Percentiles rank a stretch among this genome's conserved stretches.
These are phyloP conservation scores for sorghum (Sorghum bicolor) DNA, from an alignment of 176 grass and related monocot species.

Conservation along the genomic window DNA sequence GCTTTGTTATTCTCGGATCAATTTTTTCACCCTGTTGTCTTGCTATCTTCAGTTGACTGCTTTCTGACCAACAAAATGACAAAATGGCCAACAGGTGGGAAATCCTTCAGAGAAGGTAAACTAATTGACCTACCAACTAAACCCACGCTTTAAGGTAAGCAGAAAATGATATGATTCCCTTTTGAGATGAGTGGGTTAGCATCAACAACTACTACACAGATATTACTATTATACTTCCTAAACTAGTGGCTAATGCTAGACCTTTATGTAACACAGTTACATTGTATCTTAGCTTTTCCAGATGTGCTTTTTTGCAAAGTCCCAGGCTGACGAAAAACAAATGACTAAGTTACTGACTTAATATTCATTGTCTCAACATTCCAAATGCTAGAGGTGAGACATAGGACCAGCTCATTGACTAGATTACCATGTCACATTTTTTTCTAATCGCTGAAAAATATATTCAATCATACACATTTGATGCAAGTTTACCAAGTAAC, in stretches of 20 bases:
- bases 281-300: conserved; percentile 12
- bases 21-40: not conserved
- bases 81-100: not conserved
- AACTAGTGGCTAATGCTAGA: conserved; percentile 14
- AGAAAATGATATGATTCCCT: conserved; percentile 5
- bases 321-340: conserved; percentile 27
- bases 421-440: not conserved
- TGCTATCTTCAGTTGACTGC: not conserved
- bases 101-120: conserved; percentile 19
- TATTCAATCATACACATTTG: not conserved
- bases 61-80: not conserved
- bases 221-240: conserved; percentile 9
- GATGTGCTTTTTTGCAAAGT: conserved; percentile 18
- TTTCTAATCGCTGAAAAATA: not conserved
- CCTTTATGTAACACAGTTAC: conserved; percentile 19
- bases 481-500: not conserved
- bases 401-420: not conserved
- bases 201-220: conserved; percentile 29
- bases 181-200: conserved; percentile 38
- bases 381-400: not conserved
- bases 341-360: not conserved
- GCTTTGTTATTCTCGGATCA: not conserved
- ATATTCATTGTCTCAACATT: conserved; percentile 7
- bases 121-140: conserved; percentile 41
- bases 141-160: conserved; percentile 4